Evolutionary conservation across 2,329 filamentous ascomycete species (phyloP).

Genomic region (Coleophoma crateriformis): DNA sequence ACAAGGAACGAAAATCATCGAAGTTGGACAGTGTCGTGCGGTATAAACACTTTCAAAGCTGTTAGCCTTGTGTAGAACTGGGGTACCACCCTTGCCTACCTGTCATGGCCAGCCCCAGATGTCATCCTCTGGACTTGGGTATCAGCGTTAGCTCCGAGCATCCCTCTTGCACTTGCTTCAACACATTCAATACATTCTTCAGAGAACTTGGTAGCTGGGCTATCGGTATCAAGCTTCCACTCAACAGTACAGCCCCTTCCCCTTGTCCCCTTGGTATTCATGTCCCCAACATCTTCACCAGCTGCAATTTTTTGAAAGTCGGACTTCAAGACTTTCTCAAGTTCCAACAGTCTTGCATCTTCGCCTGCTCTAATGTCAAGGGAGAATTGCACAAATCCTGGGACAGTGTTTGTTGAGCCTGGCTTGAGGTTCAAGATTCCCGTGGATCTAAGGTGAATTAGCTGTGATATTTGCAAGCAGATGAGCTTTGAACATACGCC

Average conservation of each 20-base stretch:
- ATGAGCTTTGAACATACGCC: slow-evolving; percentile 28
- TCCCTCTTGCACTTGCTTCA: slow-evolving; percentile 48
- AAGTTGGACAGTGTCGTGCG: slow-evolving; percentile 52
- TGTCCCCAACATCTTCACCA: slow-evolving; percentile 44
- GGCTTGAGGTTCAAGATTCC: slow-evolving; percentile 63
- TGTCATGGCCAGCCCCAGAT: slow-evolving; percentile 60
- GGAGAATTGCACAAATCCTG: slow-evolving; percentile 60
- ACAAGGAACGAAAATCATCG: slow-evolving; percentile 64
- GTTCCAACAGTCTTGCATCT: slow-evolving; percentile 48
- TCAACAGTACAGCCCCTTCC: slow-evolving; percentile 46
- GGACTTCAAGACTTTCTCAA: slow-evolving; percentile 48
- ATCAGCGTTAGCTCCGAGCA: slow-evolving; percentile 44
- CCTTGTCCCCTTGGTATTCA: slow-evolving; percentile 36
- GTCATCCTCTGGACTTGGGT: slow-evolving; percentile 47
- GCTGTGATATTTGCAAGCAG: too few species aligned
- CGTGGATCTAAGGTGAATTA: slow-evolving; percentile 32
- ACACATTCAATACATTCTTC: slow-evolving; percentile 62
- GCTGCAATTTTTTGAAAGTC: slow-evolving; percentile 57
- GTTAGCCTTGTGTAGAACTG: slow-evolving; percentile 25
- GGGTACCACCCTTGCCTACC: slow-evolving; percentile 9
- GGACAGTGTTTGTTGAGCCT: slow-evolving; percentile 69
- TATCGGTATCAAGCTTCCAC: slow-evolving; percentile 58
- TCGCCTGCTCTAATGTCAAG: slow-evolving; percentile 60
- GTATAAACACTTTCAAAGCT: slow-evolving; percentile 49
- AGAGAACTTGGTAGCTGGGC: slow-evolving; percentile 59